Evolutionary conservation across 352 stramenopile species (phyloP).

Genomic region (Pilasporangium apinafurcum): DNA sequence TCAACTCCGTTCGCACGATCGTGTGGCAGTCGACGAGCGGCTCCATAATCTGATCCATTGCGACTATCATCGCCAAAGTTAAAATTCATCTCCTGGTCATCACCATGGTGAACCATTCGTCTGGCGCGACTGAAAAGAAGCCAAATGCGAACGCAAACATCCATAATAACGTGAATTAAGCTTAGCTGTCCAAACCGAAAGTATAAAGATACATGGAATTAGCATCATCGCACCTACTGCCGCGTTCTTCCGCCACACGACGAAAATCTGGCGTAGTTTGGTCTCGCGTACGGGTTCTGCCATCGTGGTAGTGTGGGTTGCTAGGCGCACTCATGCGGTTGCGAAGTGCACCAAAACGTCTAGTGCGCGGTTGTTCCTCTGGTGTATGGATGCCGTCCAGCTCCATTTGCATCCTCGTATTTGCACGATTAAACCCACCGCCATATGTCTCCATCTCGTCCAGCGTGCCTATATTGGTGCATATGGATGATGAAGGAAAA

Average conservation of each 20-base stretch:
- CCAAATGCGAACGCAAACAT: too few relatives aligned
- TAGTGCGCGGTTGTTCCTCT: not conserved
- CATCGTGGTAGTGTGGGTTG: not conserved
- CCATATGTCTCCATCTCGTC: too few relatives aligned
- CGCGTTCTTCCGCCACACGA: not conserved
- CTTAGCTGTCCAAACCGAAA: not conserved
- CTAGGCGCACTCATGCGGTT: constrained; percentile 1
- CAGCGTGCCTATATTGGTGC: not conserved
- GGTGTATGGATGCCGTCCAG: not conserved
- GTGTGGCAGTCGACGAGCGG: too few relatives aligned
- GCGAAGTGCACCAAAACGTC: not conserved
- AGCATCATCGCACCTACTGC: not conserved
- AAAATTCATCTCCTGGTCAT: constrained; percentile 1
- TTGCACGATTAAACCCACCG: too few relatives aligned
- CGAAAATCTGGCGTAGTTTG: not conserved
- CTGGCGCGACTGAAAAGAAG: too few relatives aligned
- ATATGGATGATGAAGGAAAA: not conserved
- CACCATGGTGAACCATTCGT: too few relatives aligned
- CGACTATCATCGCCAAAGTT: constrained; percentile 2
- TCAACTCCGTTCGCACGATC: too few relatives aligned
- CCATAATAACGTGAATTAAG: not conserved
- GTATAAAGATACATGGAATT: not conserved
- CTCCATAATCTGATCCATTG: not conserved
- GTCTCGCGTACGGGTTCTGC: not conserved
- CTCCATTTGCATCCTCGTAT: not conserved